phyloP scores from a whole-genome alignment of 306 rosid species.

The Purshia tridentata region DNA sequence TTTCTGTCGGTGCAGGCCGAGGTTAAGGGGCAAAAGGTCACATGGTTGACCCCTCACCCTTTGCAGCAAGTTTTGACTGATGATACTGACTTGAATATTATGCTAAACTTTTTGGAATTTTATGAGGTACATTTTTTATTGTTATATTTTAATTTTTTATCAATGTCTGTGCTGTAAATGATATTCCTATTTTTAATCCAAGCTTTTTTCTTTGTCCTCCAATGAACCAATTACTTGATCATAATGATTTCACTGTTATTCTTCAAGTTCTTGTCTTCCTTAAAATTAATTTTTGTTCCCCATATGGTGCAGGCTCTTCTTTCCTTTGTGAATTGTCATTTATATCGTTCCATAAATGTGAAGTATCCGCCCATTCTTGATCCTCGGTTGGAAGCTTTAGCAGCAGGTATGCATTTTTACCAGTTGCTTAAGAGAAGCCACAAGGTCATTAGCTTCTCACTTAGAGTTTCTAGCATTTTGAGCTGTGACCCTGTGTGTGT shows the following conservation, averaged over 20 bases:
- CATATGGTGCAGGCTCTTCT: constrained; percentile 63
- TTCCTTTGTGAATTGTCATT: constrained; percentile 63
- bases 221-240: neutral
- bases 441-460: neutral
- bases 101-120: constrained; percentile 75
- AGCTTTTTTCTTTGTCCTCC: neutral
- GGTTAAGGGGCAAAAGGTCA: constrained; percentile 73
- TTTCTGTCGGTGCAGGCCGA: constrained; percentile 60
- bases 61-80: constrained; percentile 83
- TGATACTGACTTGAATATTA: constrained; percentile 66
- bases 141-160: neutral
- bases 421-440: neutral
- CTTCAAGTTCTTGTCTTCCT: too few species aligned
- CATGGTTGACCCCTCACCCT: constrained; percentile 93
- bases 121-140: constrained; percentile 55
- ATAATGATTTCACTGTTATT: too few species aligned
- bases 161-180: neutral
- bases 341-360: constrained; percentile 74
- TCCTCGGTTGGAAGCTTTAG: constrained; percentile 72
- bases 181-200: neutral
- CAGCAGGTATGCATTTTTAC: constrained; percentile 52
- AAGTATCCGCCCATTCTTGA: constrained; percentile 87
- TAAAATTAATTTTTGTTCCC: neutral
- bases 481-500: constrained; percentile 1
- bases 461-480: constrained; percentile 6